phyloP scores from a whole-genome alignment of 192 early-diverging fungal species.

The Podila clonocystis region DNA sequence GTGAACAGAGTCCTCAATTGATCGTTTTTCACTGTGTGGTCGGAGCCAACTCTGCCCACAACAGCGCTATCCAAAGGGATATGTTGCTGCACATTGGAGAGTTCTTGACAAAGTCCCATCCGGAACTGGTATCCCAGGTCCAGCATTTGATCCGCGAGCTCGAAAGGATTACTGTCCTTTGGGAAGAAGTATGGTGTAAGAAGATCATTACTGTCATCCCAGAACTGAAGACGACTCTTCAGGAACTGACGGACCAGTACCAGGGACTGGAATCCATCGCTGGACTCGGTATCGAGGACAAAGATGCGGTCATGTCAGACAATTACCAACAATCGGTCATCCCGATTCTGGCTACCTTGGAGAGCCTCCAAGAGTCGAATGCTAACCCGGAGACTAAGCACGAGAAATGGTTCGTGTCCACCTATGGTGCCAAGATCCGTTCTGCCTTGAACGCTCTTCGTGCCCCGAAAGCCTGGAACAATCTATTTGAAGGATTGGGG shows the following conservation, averaged over 20 bases:
- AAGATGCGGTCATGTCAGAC: constrained; percentile 56
- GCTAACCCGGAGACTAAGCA: constrained; percentile 54
- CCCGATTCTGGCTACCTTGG: constrained; percentile 65
- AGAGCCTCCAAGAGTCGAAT: constrained; percentile 60
- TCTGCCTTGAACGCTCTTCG: constrained; percentile 60
- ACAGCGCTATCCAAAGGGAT: constrained; percentile 47
- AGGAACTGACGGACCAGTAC: constrained; percentile 66
- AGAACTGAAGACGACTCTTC: constrained; percentile 64
- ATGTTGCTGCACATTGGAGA: constrained; percentile 51
- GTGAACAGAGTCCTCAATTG: constrained; percentile 64
- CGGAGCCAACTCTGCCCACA: constrained; percentile 57
- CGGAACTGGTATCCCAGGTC: constrained; percentile 62
- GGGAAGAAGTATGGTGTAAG: constrained; percentile 87
- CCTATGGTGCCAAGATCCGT: constrained; percentile 64
- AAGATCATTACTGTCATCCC: constrained; percentile 63
- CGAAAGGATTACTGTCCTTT: constrained; percentile 77
- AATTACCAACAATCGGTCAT: constrained; percentile 66
- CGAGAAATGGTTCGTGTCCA: constrained; percentile 73
- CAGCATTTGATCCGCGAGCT: constrained; percentile 68
- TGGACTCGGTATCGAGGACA: constrained; percentile 48
- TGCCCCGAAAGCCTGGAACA: constrained; percentile 53
- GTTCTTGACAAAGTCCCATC: constrained; percentile 48
- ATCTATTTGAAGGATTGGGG: constrained; percentile 63
- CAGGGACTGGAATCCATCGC: constrained; percentile 57
- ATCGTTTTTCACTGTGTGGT: constrained; percentile 76